Evolutionary conservation across 1,284 basidiomycete species (phyloP), one percentile per base, ranked within the genome.

Genomic region (Irpex rosettiformis): DNA sequence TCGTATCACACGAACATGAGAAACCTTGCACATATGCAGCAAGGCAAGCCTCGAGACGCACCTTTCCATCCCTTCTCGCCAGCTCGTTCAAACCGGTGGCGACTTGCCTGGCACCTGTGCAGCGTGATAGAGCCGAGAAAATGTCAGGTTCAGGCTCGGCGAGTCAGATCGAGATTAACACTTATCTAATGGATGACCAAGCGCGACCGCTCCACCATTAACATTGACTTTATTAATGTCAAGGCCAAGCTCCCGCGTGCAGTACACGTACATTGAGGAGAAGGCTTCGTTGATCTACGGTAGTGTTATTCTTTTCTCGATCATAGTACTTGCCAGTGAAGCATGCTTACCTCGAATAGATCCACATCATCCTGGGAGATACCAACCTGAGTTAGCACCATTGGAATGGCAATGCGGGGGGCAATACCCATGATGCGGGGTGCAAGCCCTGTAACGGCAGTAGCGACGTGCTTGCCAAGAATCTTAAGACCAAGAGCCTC

Each of bases 261-360:
- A 87, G 74, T 96, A 94, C 21, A 94, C 84, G 56, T 85, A 91
- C 77, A 94, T 92, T 0, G 91, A 94, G 7, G 93, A 91, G 66
- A 95, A 95, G 0, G 93, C 93, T 72, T 97, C 94, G 73, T 98
- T 98, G 69, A 94, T 88, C 88, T 92, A 57, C 10, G 22, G 13
- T 16, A 37, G 5, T 11, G 3, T 37, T 16, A 37, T 8, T 37
- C 33, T 2, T 11, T 8, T 16, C 16, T 11, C 3, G 5, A 7
- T 16, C 33, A 37, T 16, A 8, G 16, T 16, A 5, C 10, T 37
- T 37, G 33, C 16, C 10, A 37, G 27, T 25, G n/a, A 13, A 4
- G 57, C 74, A 49, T 63, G n/a, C n/a, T n/a, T n/a, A 85, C 89
- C 81, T 94, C 93, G 65, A 85, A 94, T 28, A 94, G 69, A 69